Conservation (phyloP, 805 yeast species). For the Yamadazyma paraphyllophila region DNA sequence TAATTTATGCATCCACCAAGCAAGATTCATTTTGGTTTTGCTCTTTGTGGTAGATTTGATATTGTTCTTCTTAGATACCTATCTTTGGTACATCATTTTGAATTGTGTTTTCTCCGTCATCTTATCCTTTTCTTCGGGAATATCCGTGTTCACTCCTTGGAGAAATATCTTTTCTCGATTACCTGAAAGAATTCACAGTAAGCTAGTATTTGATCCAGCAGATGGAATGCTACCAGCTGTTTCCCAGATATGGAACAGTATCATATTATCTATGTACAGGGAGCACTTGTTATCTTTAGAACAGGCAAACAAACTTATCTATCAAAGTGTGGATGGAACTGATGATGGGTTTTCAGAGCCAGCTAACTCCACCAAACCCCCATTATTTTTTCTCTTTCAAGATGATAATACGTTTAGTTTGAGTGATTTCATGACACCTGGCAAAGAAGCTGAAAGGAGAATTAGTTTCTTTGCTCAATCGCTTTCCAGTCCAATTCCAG, state of each 20-base stretch:
- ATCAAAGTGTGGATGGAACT: slow-evolving; percentile 13
- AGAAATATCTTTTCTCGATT: slow-evolving; percentile 31
- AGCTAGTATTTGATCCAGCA: slow-evolving; percentile 18
- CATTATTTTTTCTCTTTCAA: slow-evolving; percentile 47
- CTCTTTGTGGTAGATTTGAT: slow-evolving; percentile 28
- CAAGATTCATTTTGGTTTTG: slow-evolving; percentile 23
- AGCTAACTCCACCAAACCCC: slow-evolving; percentile 26
- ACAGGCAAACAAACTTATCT: slow-evolving; percentile 38
- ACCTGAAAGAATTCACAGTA: slow-evolving; percentile 34
- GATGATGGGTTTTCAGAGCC: slow-evolving; percentile 6
- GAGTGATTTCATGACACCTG: slow-evolving; percentile 41
- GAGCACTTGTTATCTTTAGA: slow-evolving; percentile 39
- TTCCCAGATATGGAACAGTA: slow-evolving; percentile 30
- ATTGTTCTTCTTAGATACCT: slow-evolving; percentile 38
- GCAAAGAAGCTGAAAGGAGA: slow-evolving; percentile 51
- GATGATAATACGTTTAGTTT: slow-evolving; percentile 43
- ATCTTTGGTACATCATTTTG: slow-evolving; percentile 39
- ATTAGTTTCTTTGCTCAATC: slow-evolving; percentile 56
- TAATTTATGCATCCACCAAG: slow-evolving; percentile 27
- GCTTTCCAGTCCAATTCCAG: slow-evolving; percentile 46
- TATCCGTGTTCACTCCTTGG: slow-evolving; percentile 40
- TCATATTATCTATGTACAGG: slow-evolving; percentile 29
- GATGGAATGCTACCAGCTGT: neutral
- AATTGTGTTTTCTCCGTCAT: slow-evolving; percentile 34
- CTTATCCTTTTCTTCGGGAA: slow-evolving; percentile 30